phyloP scores from a whole-genome alignment of 2,329 filamentous ascomycete species.

The Trichoderma lentiforme region DNA sequence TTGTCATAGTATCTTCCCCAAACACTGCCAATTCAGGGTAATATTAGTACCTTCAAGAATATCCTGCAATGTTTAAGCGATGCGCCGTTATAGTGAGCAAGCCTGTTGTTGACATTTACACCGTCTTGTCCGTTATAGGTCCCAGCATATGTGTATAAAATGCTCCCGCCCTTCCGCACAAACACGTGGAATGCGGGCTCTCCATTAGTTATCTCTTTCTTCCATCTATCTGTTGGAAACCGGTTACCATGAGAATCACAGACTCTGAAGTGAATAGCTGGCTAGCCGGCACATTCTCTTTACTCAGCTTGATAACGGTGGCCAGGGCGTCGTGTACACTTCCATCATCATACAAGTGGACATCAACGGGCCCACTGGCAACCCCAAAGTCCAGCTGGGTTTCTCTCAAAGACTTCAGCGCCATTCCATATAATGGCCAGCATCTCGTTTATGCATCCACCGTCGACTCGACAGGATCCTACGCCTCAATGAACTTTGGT shows the following conservation, averaged over 20 bases:
- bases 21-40: no score
- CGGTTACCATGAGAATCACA: not conserved
- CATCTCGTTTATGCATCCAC: not conserved
- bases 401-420: not conserved
- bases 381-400: not conserved
- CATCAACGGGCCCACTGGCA: not conserved
- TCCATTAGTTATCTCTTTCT: not conserved
- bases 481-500: not conserved
- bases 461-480: not conserved
- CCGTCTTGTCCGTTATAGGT: not conserved
- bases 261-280: not conserved
- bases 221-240: not conserved
- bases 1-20: no score
- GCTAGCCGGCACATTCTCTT: not conserved
- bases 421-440: not conserved
- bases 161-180: not conserved
- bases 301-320: not conserved
- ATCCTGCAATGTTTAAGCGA: no score
- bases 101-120: no score
- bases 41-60: no score
- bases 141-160: not conserved
- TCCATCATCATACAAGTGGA: not conserved
- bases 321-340: not conserved
- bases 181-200: not conserved
- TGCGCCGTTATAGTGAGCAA: no score